Evolutionary conservation across 2,329 filamentous ascomycete species (phyloP).

Genomic region (Colletotrichum scovillei): DNA sequence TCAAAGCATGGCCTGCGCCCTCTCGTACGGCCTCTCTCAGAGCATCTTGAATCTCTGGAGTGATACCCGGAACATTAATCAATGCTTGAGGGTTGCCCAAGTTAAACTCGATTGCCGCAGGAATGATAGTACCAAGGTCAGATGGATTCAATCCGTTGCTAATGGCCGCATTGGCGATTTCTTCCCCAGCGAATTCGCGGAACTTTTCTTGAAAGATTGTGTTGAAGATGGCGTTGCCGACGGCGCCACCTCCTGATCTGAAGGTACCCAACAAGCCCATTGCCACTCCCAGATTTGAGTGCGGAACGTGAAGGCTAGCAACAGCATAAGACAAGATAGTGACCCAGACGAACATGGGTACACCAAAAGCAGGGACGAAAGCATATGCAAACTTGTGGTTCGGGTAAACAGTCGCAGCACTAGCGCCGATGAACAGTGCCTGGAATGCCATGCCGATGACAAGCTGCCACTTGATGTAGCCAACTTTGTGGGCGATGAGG

Average conservation of each 20-base stretch:
- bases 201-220: constrained; percentile 41
- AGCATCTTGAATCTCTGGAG: constrained; percentile 24
- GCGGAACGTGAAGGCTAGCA: constrained; percentile 44
- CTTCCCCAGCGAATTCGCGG: constrained; percentile 39
- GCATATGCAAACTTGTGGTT: constrained; percentile 43
- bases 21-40: constrained; percentile 16
- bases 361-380: constrained; percentile 44
- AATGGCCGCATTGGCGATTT: constrained; percentile 43
- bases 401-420: constrained; percentile 43
- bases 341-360: constrained; percentile 46
- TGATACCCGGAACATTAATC: constrained; percentile 33
- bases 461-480: constrained; percentile 44
- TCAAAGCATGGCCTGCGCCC: constrained; percentile 31
- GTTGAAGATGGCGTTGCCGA: constrained; percentile 49
- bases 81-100: constrained; percentile 42
- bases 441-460: constrained; percentile 45
- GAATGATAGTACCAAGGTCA: constrained; percentile 40
- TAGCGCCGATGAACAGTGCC: constrained; percentile 41
- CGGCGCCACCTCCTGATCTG: constrained; percentile 44
- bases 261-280: constrained; percentile 46
- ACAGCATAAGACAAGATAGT: constrained; percentile 44
- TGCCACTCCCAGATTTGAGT: constrained; percentile 44
- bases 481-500: constrained; percentile 45
- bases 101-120: constrained; percentile 44
- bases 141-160: constrained; percentile 39